Base-by-base conservation (phyloP, 2,329 filamentous ascomycete species). In the Alternaria sp. region DNA sequence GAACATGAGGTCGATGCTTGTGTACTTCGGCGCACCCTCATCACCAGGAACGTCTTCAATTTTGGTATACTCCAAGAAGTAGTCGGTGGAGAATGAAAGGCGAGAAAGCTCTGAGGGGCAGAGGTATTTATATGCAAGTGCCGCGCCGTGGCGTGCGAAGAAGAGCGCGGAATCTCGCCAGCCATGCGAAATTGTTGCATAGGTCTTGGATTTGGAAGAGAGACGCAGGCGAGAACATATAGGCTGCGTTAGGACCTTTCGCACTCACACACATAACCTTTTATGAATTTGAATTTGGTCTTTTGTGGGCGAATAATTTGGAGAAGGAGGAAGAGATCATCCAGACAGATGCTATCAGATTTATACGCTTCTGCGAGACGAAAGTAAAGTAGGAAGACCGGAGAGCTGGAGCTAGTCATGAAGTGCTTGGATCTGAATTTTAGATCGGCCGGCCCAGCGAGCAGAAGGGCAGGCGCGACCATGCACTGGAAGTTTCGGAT, bases 1-100 rank as follows among this genome's bases (percentile, higher is more conserved):
- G 15, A n/a, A n/a, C 32, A 36, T 36, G 4, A n/a, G 7, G 2
- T 15, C 2, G 1, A 8, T 0, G 30, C 0, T 4, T 5, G 5
- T 15, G 0, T 9, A 36, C 13, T 36, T 36, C 5, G 32, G 15
- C 15, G 15, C 32, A 36, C 32, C n/a, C 32, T 36, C 32, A 36
- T 36, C 13, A 15, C 0, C 1, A 15, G 2, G 2, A 5, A 6
- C 0, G 0, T 12, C 0, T 2, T 15, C 3, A 1, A 0, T 36
- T 36, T 36, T 36, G 32, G 15, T 36, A 36, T n/a, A 36, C 2
- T 0, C 0, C 13, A 15, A n/a, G 0, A 5, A 36, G 15, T 36
- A 5, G 7, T 36, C 15, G 32, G 32, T 36, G 4, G 30, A 36
- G 15, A 9, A 36, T n/a, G 15, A 5, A 9, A 36, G 32, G 15